Evolutionary conservation across 2,329 filamentous ascomycete genomes (phyloP), one percentile per base, ranked within the genome.

Genomic region (Aureobasidium sp.): DNA sequence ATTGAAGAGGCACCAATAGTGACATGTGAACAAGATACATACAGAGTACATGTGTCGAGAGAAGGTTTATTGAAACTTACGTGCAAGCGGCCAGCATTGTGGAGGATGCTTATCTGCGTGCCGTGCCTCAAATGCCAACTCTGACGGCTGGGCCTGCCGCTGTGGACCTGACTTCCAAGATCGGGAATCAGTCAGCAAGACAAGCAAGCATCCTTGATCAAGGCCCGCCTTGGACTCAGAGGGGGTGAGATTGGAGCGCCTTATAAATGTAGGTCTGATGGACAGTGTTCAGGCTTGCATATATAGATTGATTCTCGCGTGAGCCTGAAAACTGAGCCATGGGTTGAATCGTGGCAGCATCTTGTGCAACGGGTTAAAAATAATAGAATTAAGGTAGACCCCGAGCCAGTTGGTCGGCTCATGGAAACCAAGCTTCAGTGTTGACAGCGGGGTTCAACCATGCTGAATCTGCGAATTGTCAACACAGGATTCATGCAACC

Each of bases 381-480:
- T 59, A 36, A 47, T 47, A 37, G 34, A 20, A 39, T 47, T 59
- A 59, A 59, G 55, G 32, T 59, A 57, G 27, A 26, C 20, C n/a
- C 55, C 55, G 55, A 48, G 43, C 43, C 55, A 59, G 43, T 37
- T 12, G 20, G 10, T 13, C 27, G 53, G 53, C 24, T 20, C 13
- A 20, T 12, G 34, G n/a, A 17, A 26, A 59, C 43, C 43, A 59
- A 59, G 55, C 55, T 59, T 48, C 41, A 12, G 27, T 48, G 26
- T 47, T 48, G 55, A 59, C 55, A 59, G 55, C 55, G 55, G 43
- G 55, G 43, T 59, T 13, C 39, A 47, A 12, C 43, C 55, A 59
- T 13, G 15, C 26, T 17, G 15, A 51, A 51, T 39, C 34, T 37
- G 34, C 34, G 15, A 46, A 44, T 24, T n/a, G 20, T 24, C 43